These are phyloP conservation scores for Brassica carinata DNA, from an alignment of 345 rosid species.

Conservation along the genomic window DNA sequence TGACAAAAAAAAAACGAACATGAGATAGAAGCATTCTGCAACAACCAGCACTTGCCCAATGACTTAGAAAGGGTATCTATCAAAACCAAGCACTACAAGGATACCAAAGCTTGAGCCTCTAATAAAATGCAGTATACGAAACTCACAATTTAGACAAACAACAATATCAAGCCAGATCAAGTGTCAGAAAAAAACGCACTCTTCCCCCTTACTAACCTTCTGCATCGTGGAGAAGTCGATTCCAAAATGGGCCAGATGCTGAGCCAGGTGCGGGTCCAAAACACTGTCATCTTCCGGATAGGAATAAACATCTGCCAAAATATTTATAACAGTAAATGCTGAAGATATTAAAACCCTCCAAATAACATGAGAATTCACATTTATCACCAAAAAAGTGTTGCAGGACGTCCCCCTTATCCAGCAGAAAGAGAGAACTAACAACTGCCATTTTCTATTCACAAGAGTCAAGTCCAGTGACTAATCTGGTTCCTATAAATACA, in stretches of 20 bases:
- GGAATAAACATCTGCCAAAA: conserved; percentile 97
- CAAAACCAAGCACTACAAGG: conserved; percentile 5
- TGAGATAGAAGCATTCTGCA: conserved; percentile 8
- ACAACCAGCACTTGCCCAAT: background rate
- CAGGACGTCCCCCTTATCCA: conserved; percentile 16
- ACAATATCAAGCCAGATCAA: conserved; percentile 3
- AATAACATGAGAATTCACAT: conserved; percentile 16
- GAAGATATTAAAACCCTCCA: conserved; percentile 18
- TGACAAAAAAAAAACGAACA: background rate
- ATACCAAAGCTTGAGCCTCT: conserved; percentile 10
- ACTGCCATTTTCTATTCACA: conserved; percentile 5
- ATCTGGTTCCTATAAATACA: conserved; percentile 4
- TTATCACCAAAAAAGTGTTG: conserved; percentile 1
- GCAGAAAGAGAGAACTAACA: conserved; percentile 15
- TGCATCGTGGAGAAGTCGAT: conserved; percentile 91
- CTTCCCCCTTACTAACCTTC: conserved; percentile 58
- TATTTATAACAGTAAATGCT: conserved; percentile 46
- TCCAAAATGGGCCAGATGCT: conserved; percentile 95
- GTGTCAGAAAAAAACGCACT: conserved; percentile 1
- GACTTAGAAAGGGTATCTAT: background rate
- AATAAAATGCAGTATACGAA: background rate
- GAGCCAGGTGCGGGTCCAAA: conserved; percentile 84
- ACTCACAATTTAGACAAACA: conserved; percentile 13
- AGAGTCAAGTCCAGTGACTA: conserved; percentile 19
- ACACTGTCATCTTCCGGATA: conserved; percentile 95